Evolutionary conservation across 2,329 filamentous ascomycete genomes (phyloP).

Genomic region (Ophiostoma populinum): DNA sequence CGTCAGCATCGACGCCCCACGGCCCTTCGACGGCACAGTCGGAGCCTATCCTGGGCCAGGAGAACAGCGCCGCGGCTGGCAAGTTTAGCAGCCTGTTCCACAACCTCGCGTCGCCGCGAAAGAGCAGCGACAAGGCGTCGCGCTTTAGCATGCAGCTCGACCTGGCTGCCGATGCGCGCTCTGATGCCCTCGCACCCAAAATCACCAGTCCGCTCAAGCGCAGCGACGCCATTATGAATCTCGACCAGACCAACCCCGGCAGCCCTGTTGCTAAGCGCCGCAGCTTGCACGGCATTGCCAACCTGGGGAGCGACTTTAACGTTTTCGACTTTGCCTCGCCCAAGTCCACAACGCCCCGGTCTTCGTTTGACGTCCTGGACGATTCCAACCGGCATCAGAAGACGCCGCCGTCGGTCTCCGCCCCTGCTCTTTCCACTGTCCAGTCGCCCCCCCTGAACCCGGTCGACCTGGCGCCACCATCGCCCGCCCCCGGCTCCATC

Average conservation of each 20-base stretch:
- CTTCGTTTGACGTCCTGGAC: conserved; percentile 30
- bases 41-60: conserved; percentile 19
- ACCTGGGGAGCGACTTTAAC: conserved; percentile 46
- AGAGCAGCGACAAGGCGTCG: conserved; percentile 28
- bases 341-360: conserved; percentile 19
- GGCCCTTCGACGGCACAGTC: conserved; percentile 16
- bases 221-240: conserved; percentile 75
- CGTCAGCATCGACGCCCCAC: conserved; percentile 24
- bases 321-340: conserved; percentile 45
- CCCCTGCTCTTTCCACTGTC: conserved; percentile 1
- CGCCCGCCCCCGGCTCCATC: conserved; percentile 26
- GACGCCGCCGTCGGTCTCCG: conserved; percentile 19
- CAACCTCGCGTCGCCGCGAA: conserved; percentile 24
- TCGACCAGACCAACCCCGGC: conserved; percentile 60
- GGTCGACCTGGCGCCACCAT: conserved; percentile 14
- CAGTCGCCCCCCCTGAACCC: conserved; percentile 12
- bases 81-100: conserved; percentile 15
- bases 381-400: conserved; percentile 33
- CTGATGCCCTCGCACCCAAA: conserved; percentile 29
- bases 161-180: conserved; percentile 31
- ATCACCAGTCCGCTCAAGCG: conserved; percentile 78
- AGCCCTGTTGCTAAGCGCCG: conserved; percentile 84
- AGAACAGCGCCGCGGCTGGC: conserved; percentile 22
- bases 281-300: conserved; percentile 64
- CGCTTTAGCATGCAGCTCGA: conserved; percentile 42